Conservation (phyloP, 768 basidiomycete species). For the Hericium coralloides region DNA sequence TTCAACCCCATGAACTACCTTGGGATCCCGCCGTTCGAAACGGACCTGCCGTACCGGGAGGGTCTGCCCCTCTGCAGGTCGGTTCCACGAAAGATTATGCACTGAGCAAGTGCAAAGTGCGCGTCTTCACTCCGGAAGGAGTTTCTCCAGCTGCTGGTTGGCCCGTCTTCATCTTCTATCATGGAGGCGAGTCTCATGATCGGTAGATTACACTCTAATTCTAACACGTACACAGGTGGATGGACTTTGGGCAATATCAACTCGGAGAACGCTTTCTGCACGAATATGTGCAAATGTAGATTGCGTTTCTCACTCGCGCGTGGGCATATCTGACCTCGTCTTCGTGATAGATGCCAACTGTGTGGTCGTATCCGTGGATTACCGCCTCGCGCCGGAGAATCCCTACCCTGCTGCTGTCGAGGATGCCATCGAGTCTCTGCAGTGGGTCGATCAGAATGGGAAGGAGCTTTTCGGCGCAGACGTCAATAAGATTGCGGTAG, state of each 20-base stretch:
- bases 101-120: slow-evolving; percentile 42
- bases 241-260: slow-evolving; percentile 67
- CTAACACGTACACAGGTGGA: slow-evolving; percentile 38
- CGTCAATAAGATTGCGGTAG: slow-evolving; percentile 49
- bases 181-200: slow-evolving; percentile 43
- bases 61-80: slow-evolving; percentile 46
- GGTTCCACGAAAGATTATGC: slow-evolving; percentile 45
- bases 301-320: neutral
- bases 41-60: slow-evolving; percentile 43
- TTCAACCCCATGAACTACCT: slow-evolving; percentile 45
- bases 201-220: neutral
- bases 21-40: slow-evolving; percentile 55
- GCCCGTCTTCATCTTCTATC: slow-evolving; percentile 69
- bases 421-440: slow-evolving; percentile 57
- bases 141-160: slow-evolving; percentile 44
- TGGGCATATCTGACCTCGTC: neutral
- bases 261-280: slow-evolving; percentile 52
- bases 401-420: slow-evolving; percentile 65
- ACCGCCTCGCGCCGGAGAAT: slow-evolving; percentile 63
- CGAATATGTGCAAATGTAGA: slow-evolving; percentile 48
- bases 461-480: slow-evolving; percentile 38
- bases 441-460: slow-evolving; percentile 50
- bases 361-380: slow-evolving; percentile 59
- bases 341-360: slow-evolving; percentile 41
- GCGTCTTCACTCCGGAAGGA: slow-evolving; percentile 57